Conservation (phyloP, 768 basidiomycete species). For the Leccinum subtestaceum region DNA sequence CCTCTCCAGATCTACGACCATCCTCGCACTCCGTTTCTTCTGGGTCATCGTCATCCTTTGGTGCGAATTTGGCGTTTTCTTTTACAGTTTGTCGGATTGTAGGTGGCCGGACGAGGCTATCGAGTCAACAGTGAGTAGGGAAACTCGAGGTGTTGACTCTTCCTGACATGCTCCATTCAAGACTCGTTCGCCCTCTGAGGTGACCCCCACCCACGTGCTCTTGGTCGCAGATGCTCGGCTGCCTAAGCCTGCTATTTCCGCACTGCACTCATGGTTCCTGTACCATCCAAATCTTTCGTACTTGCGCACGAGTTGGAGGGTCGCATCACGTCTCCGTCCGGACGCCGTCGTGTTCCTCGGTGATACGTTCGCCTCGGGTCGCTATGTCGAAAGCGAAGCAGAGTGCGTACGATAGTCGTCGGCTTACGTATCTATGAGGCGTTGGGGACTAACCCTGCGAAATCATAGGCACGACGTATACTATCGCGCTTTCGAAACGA, state of each 20-base stretch:
- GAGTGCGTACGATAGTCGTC: slow-evolving; percentile 52
- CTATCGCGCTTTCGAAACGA: slow-evolving; percentile 55
- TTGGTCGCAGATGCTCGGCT: slow-evolving; percentile 72
- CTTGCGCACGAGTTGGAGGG: slow-evolving; percentile 70
- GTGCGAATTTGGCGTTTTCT: slow-evolving; percentile 62
- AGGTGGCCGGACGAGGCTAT: slow-evolving; percentile 51
- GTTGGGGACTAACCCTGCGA: slow-evolving; percentile 2
- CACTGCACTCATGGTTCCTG: slow-evolving; percentile 38
- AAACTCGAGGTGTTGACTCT: not conserved
- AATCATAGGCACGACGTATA: slow-evolving; percentile 58
- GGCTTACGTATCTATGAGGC: not conserved
- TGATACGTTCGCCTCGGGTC: slow-evolving; percentile 70
- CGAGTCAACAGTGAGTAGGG: slow-evolving; percentile 28
- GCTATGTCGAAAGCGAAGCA: slow-evolving; percentile 45
- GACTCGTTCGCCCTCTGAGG: slow-evolving; percentile 8
- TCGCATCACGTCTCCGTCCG: slow-evolving; percentile 53
- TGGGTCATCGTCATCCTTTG: slow-evolving; percentile 61
- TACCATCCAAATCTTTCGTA: slow-evolving; percentile 52
- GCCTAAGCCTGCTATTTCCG: slow-evolving; percentile 35
- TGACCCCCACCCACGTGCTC: slow-evolving; percentile 53
- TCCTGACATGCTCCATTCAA: slow-evolving; percentile 10
- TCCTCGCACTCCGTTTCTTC: slow-evolving; percentile 45
- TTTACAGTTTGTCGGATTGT: slow-evolving; percentile 56
- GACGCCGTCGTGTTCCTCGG: slow-evolving; percentile 73
- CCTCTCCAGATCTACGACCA: slow-evolving; percentile 30